Evolutionary conservation across 352 stramenopile genomes (phyloP), one percentile per base, ranked within the genome.

Genomic region (Pythium coloratum): DNA sequence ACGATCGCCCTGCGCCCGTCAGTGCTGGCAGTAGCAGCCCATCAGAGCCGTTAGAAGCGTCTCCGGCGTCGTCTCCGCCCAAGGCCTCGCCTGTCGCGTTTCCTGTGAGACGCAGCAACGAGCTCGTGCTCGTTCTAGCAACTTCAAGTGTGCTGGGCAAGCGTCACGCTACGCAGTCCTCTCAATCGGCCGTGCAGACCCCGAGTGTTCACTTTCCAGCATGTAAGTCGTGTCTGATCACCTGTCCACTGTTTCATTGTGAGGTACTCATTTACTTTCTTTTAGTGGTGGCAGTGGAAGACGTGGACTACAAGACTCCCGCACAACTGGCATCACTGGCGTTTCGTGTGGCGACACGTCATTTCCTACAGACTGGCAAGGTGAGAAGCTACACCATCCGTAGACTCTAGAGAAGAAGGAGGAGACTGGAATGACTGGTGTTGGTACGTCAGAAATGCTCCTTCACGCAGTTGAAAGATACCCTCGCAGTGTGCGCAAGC

Each of bases 121-220:
- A 69, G 18, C 47, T 69, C 14, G 63, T 69, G 63, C 47, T 69
- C 44, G 55, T 64, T 12, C 55, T 44, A 6, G 36, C 55, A 47
- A 47, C 46, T 0, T 55, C 44, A 20, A 64, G 46, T 5, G 55
- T 58, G n/a, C 47, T 69, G 54, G 63, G 55, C 55, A 69, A 69
- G 28, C 63, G 63, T 2, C 44, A 32, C 4, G 32, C 18, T 33
- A 3, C 42, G 6, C n/a, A 34, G 6, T 38, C 55, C 10, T 34
- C 50, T 33, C 24, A 10, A 5, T 26, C 44, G 6, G 33, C 32
- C 16, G 26, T 13, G 1, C 18, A 16, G 4, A 18, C 10, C 12
- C 64, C 46, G 8, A 24, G 12, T 18, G 56, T 61, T 10, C 14
- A 47, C 3, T 65, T 62, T 46, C 64, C 56, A 32, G 3, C 38